These are phyloP conservation scores for Thalassiosira exigua DNA, from an alignment of 352 stramenopile species.

Conservation along the genomic window DNA sequence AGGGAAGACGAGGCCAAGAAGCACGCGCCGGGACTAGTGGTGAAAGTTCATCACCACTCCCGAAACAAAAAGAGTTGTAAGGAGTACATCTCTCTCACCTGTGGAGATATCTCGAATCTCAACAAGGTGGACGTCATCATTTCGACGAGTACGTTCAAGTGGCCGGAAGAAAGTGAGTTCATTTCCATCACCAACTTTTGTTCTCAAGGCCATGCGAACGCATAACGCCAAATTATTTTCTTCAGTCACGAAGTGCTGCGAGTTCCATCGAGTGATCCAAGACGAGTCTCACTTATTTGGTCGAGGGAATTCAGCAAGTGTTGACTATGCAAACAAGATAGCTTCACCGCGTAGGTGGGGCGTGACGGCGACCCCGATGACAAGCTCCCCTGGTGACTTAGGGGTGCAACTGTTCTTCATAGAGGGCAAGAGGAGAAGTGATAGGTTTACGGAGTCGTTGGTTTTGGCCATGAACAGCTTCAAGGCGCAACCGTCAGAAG, in stretches of 20 bases:
- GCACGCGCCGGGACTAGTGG: conserved; percentile 37
- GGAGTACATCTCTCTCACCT: not conserved
- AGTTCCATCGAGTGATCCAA: conserved; percentile 32
- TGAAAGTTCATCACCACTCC: conserved; percentile 13
- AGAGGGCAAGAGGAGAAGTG: not conserved
- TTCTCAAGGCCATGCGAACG: not conserved
- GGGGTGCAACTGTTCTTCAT: conserved; percentile 1
- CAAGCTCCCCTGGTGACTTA: conserved; percentile 85
- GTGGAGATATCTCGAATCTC: conserved; percentile 1
- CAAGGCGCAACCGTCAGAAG: not conserved
- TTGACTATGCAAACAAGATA: conserved; percentile 39
- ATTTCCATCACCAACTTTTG: not conserved
- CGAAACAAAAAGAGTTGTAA: conserved; percentile 1
- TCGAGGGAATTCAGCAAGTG: not conserved
- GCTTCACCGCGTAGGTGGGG: conserved; percentile 86
- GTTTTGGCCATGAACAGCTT: not conserved
- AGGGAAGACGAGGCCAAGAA: conserved; percentile 45
- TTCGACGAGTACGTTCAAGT: conserved; percentile 29
- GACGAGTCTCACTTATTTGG: conserved; percentile 37
- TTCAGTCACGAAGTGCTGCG: conserved; percentile 3
- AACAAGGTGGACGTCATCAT: conserved; percentile 31
- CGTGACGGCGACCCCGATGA: conserved; percentile 87
- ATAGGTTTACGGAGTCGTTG: too few species aligned
- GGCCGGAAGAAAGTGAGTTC: conserved; percentile 27
- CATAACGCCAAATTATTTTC: not conserved